Conservation (phyloP, 116 monocot genomes). For the Zostera marina region DNA sequence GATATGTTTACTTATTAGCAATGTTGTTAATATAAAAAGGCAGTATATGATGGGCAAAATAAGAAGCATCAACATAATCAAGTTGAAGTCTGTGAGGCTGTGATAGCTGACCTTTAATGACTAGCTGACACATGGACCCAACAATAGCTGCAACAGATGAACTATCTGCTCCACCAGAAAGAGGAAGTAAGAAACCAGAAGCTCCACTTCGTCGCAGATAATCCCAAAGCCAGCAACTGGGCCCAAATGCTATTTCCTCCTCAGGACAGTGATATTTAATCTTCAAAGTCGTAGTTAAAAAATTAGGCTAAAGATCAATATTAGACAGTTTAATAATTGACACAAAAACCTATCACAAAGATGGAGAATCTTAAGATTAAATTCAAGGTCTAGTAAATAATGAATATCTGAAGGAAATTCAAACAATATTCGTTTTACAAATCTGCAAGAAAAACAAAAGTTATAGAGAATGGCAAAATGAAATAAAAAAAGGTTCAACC, state of each 20-base stretch:
- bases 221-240: conserved; percentile 99
- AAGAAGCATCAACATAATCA: conserved; percentile 1
- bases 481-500: no score
- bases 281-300: conserved; percentile 16
- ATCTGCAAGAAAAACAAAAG: no score
- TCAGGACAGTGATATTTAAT: conserved; percentile 83
- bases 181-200: conserved; percentile 94
- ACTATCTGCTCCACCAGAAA: conserved; percentile 99
- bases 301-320: neutral
- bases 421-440: no score
- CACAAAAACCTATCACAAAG: neutral
- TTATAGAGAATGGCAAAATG: no score
- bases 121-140: conserved; percentile 99
- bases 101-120: conserved; percentile 50
- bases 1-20: conserved; percentile 4
- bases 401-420: no score
- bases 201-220: conserved; percentile 96
- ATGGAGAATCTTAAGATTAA: neutral
- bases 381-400: no score
- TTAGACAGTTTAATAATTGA: neutral
- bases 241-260: conserved; percentile 96
- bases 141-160: conserved; percentile 98
- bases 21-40: neutral
- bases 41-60: neutral
- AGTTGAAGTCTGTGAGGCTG: neutral